Evolutionary conservation across 2,329 filamentous ascomycete species (phyloP).

Genomic region (Pseudocercospora fijiensis): DNA sequence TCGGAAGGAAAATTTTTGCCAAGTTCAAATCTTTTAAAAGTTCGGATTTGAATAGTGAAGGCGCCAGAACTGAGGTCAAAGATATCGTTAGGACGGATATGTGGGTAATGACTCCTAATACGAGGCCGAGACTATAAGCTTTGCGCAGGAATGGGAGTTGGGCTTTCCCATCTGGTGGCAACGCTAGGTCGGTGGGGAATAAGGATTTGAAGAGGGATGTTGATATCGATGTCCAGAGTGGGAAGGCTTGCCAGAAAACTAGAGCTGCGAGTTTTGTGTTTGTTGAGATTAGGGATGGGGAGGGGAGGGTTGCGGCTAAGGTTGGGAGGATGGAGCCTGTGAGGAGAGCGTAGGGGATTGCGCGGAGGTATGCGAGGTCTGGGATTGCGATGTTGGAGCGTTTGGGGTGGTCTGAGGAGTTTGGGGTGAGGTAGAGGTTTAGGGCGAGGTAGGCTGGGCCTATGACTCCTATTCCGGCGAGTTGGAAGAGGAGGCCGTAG

Average conservation of each 20-base stretch:
- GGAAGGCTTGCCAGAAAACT: background rate
- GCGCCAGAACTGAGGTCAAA: background rate
- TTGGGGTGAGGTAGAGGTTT: background rate
- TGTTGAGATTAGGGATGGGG: background rate
- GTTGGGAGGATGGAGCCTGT: background rate
- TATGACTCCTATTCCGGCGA: background rate
- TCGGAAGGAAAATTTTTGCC: background rate
- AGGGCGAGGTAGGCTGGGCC: background rate
- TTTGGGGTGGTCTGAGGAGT: slow-evolving; percentile 4
- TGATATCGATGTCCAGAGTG: background rate
- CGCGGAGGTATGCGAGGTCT: background rate
- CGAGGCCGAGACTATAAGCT: background rate
- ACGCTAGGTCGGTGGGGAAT: background rate
- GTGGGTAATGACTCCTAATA: background rate
- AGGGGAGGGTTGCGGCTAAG: background rate
- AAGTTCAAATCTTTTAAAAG: background rate
- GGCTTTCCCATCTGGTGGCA: background rate
- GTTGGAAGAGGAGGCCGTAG: slow-evolving; percentile 1
- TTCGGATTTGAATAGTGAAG: background rate
- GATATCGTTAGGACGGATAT: background rate
- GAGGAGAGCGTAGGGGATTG: background rate
- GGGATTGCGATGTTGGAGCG: background rate
- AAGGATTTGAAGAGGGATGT: background rate
- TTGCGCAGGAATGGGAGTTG: background rate
- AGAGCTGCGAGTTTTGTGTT: background rate